Conservation (phyloP, 2,329 filamentous ascomycete species). For the Trichoderma citrinoviride region DNA sequence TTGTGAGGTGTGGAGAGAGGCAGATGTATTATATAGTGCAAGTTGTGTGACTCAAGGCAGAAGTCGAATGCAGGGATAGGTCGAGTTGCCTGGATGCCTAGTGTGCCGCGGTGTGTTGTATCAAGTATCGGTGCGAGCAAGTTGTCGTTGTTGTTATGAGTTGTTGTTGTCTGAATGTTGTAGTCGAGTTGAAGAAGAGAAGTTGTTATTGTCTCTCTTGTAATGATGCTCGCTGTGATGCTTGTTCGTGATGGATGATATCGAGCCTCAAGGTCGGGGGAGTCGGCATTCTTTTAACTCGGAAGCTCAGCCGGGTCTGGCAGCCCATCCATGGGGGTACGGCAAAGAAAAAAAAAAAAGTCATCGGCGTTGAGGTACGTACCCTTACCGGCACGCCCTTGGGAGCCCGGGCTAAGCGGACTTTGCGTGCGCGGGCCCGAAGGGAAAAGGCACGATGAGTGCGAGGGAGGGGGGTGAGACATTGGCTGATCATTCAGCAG, state of each 20-base stretch:
- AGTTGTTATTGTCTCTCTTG: background rate
- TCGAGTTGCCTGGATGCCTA: constrained; percentile 20
- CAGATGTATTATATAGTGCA: constrained; percentile 10
- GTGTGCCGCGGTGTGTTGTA: background rate
- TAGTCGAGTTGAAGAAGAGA: background rate
- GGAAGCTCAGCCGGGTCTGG: constrained; percentile 18
- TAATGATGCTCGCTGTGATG: constrained; percentile 5
- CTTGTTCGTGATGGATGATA: constrained; percentile 7
- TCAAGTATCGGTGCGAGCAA: background rate
- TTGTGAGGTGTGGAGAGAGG: constrained; percentile 5
- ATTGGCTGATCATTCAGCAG: constrained; percentile 4
- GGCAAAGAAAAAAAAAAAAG: background rate
- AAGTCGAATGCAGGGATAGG: constrained; percentile 29
- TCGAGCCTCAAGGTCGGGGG: constrained; percentile 23
- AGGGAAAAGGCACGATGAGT: constrained; percentile 11
- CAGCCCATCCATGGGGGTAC: constrained; percentile 11
- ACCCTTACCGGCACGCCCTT: constrained; percentile 3
- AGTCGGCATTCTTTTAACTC: constrained; percentile 29
- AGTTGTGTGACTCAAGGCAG: constrained; percentile 30
- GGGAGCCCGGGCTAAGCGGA: constrained; percentile 21
- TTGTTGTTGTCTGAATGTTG: background rate
- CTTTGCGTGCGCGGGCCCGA: constrained; percentile 22
- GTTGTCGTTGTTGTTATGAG: background rate
- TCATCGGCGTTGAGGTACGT: constrained; percentile 17
- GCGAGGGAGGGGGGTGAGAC: constrained; percentile 20